Percentiles rank a stretch among this genome's conserved stretches.
phyloP scores from a whole-genome alignment of 2,329 filamentous ascomycete species.

The Exophiala aquamarina region DNA sequence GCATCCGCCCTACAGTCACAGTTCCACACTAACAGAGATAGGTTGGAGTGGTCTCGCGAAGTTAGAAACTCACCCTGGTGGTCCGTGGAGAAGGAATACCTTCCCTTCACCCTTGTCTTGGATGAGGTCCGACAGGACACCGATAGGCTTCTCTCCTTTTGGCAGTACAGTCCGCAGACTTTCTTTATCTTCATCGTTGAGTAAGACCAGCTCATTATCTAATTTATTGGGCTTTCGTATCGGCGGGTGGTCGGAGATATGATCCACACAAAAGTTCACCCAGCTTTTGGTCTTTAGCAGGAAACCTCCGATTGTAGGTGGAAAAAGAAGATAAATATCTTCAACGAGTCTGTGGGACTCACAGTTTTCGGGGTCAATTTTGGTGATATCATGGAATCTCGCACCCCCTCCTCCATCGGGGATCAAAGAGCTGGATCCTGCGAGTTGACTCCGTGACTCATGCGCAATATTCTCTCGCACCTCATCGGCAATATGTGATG shows the following conservation, averaged over 20 bases:
- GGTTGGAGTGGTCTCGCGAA: too few relatives aligned
- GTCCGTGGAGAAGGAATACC: slow-evolving; percentile 6
- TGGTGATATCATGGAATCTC: too few relatives aligned
- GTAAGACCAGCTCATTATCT: background rate
- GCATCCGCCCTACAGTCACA: too few relatives aligned
- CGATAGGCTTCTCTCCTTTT: background rate
- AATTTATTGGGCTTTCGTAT: background rate
- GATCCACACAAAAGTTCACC: background rate
- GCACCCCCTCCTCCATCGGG: too few relatives aligned
- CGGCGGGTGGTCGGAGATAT: background rate
- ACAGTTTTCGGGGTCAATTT: too few relatives aligned
- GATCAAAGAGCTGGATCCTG: too few relatives aligned
- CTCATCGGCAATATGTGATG: too few relatives aligned
- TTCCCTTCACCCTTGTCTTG: slow-evolving; percentile 7
- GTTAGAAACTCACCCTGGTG: background rate
- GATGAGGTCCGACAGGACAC: slow-evolving; percentile 2
- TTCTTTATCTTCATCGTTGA: background rate
- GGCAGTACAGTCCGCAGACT: background rate
- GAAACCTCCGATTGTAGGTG: background rate
- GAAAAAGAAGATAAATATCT: background rate
- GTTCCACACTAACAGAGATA: too few relatives aligned
- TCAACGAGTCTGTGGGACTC: too few relatives aligned
- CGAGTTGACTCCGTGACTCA: too few relatives aligned
- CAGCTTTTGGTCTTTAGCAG: background rate
- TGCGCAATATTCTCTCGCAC: too few relatives aligned